phyloP scores from a whole-genome alignment of 768 basidiomycete species.

The Fomitopsis serialis region DNA sequence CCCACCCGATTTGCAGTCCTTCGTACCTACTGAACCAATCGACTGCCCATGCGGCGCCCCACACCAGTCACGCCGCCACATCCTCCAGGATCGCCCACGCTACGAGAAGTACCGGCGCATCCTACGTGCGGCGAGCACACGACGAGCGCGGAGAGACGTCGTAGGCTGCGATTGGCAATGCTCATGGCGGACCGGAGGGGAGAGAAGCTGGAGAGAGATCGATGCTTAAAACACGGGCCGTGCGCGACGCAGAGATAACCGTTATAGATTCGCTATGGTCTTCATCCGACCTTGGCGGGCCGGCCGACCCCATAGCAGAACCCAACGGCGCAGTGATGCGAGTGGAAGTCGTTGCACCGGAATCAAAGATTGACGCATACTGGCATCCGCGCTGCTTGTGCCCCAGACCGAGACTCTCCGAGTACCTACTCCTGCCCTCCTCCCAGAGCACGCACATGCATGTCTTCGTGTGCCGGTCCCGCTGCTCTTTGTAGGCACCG shows the following conservation, averaged over 20 bases:
- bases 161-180: constrained; percentile 14
- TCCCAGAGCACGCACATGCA: constrained; percentile 4
- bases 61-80: too few relatives aligned
- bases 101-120: too few relatives aligned
- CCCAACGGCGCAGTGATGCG: constrained; percentile 24
- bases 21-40: too few relatives aligned
- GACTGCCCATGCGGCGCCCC: too few relatives aligned
- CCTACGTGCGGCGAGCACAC: too few relatives aligned
- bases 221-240: constrained; percentile 6
- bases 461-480: too few relatives aligned
- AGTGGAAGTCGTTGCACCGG: constrained; percentile 31
- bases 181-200: background rate
- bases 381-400: too few relatives aligned
- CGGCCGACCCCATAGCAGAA: constrained; percentile 16
- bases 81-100: too few relatives aligned
- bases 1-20: too few relatives aligned
- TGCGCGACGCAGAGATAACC: constrained; percentile 14
- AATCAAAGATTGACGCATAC: constrained; percentile 34
- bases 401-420: too few relatives aligned
- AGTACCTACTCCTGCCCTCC: constrained; percentile 18
- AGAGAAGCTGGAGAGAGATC: constrained; percentile 6
- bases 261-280: constrained; percentile 14
- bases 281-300: background rate
- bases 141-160: constrained; percentile 32
- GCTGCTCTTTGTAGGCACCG: too few relatives aligned